These are phyloP conservation scores for Sesbania bispinosa DNA, from an alignment of 306 rosid genomes.

Conservation along the genomic window DNA sequence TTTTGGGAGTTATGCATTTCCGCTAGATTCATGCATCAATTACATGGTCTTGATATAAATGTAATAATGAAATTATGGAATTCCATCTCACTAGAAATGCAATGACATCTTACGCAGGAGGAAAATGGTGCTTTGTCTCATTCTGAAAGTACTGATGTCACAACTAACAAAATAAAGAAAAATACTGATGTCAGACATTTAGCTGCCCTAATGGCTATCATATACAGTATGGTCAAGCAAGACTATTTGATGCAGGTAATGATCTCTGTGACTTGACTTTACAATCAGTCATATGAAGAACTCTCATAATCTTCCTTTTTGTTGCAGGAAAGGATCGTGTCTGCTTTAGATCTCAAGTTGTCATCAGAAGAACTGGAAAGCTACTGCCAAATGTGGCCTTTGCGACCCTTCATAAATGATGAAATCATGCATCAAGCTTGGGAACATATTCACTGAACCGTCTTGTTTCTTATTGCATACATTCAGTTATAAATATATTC, in stretches of 20 bases:
- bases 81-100: not conserved
- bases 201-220: constrained; percentile 50
- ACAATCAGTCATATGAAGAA: not conserved
- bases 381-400: constrained; percentile 79
- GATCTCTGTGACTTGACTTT: not conserved
- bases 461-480: not conserved
- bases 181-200: constrained; percentile 37
- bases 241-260: constrained; percentile 78
- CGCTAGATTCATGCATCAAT: constrained; percentile 22
- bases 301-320: not conserved
- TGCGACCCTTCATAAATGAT: constrained; percentile 48
- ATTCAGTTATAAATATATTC: constrained; percentile 16
- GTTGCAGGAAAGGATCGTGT: constrained; percentile 67
- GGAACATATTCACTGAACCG: constrained; percentile 47
- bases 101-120: constrained; percentile 31
- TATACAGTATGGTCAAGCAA: constrained; percentile 65
- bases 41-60: constrained; percentile 3
- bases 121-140: constrained; percentile 30
- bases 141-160: constrained; percentile 32
- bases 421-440: constrained; percentile 57
- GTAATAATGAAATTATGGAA: not conserved
- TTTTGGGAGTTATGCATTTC: not conserved
- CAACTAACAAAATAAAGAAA: constrained; percentile 3
- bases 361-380: constrained; percentile 63
- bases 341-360: constrained; percentile 49